Base-by-base conservation (phyloP, 2,329 filamentous ascomycete genomes). In the Clarireedia monteithiana region DNA sequence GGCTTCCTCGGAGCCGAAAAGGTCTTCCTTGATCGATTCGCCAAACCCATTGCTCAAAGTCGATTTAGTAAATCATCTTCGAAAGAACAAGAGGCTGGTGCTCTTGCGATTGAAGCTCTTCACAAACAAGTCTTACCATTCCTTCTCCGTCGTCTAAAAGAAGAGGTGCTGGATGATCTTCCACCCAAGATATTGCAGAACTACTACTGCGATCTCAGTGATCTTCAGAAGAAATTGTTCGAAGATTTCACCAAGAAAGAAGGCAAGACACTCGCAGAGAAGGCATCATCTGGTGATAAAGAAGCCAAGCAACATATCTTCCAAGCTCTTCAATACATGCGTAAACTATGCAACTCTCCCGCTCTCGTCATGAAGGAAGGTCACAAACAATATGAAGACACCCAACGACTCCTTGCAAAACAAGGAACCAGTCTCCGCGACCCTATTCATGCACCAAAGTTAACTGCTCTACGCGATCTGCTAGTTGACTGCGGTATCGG, bases 401-500 rank as follows among this genome's bases (percentile, higher is more conserved):
- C 91, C 4, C 91, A 95, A 70, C 83, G 82, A 50, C 83, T 91
- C 63, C 80, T 99, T 20, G 80, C 83, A 50, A 86, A 84, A 67
- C 85, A 91, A 68, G 85, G 88, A 57, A 92, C 90, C 0, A 87
- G 82, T 53, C 80, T 99, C 60, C 87, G 91, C 52, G 94, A 99
- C 68, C 81, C 89, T 1, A 77, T 80, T 6, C 95, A 99, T 70
- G 94, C 94, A 20, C 94, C 94, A 4, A 99, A 99, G 72, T 81
- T 99, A 50, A 87, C 84, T 6, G 94, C 95, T 1, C 78, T 99
- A 38, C 85, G 89, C 57, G 95, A 99, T 69, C 77, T 99, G 15
- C 77, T 99, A n/a, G 83, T 97, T n/a, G 95, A 99, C 73, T 99
- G 94, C 67, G 95, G 95, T 56, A 99, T 99, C 66, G 94, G 94